Percentiles rank a stretch among this genome's conserved stretches.
Evolutionary conservation across 208 protist species (phyloP).

Genomic region (Naegleria gruberi): DNA sequence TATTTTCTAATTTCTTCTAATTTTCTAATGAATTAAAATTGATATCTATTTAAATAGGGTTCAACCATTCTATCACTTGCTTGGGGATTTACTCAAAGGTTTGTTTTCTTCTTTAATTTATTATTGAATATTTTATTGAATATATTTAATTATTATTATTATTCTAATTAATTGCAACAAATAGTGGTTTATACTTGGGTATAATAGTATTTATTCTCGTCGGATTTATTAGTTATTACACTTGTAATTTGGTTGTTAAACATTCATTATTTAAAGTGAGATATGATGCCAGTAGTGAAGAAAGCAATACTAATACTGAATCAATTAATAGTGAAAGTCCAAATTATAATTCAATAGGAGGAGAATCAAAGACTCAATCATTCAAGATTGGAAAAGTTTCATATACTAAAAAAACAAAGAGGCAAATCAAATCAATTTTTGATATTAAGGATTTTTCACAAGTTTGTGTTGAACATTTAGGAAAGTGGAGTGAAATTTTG

Average conservation of each 20-base stretch:
- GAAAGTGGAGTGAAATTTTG: neutral
- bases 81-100: neutral
- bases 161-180: neutral
- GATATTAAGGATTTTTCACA: conserved; percentile 17
- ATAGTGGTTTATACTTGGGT: neutral
- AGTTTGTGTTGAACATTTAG: conserved; percentile 4
- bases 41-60: neutral
- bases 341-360: neutral
- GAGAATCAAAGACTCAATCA: neutral
- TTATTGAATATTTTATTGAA: too few species aligned
- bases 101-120: neutral
- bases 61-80: neutral
- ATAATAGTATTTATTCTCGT: conserved; percentile 3
- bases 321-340: neutral
- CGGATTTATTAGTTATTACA: conserved; percentile 12
- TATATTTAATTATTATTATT: neutral
- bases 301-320: neutral
- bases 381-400: too few species aligned
- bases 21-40: too few species aligned
- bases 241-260: neutral
- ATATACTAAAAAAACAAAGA: neutral
- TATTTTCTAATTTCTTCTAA: too few species aligned
- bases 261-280: conserved; percentile 1
- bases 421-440: neutral
- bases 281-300: neutral